Base-by-base conservation (phyloP, 345 rosid species). In the Pistacia atlantica region DNA sequence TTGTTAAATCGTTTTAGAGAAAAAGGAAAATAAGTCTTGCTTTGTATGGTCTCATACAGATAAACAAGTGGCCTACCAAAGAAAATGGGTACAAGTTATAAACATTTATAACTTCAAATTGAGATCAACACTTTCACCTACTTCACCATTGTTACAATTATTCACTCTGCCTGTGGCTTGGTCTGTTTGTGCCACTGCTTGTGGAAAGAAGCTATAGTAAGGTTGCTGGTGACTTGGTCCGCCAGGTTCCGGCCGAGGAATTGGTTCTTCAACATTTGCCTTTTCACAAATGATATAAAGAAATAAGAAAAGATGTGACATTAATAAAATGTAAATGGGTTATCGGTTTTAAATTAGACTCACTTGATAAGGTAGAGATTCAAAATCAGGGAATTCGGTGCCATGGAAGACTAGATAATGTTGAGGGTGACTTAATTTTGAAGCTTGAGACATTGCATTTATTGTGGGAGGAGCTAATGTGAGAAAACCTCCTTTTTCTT, bases 121-220 rank as follows among this genome's bases (percentile, higher is more conserved):
- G 55, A 90, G 88, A 79, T 88, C 93, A 59, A 90, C 71, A 63
- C 72, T 74, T 74, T 77, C 91, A 64, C 72, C 84, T 8, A 78
- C 75, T 77, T 82, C 86, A 67, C 77, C 87, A 69, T 71, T 76
- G 38, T 77, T 67, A 65, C 68, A 57, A 3, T 38, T 77, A 70
- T 10, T 64, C 63, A 45, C 58, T 7, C 74, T 35, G 17, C 71
- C 69, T 52, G 69, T 66, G 33, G 79, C 68, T 66, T 69, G 85
- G 56, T 77, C 79, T 49, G 61, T 59, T 55, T 71, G 83, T 13
- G 58, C 70, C 71, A 56, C 56, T 73, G 84, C 58, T 57, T 81
- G 79, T 42, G 90, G 87, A 25, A 85, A 71, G 79, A 88, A 84
- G 77, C 83, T 84, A 77, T 83, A 84, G 74, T 73, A 77, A 63